Conservation (phyloP, 1,139 yeast genomes). For the Taiozyma sp. region DNA sequence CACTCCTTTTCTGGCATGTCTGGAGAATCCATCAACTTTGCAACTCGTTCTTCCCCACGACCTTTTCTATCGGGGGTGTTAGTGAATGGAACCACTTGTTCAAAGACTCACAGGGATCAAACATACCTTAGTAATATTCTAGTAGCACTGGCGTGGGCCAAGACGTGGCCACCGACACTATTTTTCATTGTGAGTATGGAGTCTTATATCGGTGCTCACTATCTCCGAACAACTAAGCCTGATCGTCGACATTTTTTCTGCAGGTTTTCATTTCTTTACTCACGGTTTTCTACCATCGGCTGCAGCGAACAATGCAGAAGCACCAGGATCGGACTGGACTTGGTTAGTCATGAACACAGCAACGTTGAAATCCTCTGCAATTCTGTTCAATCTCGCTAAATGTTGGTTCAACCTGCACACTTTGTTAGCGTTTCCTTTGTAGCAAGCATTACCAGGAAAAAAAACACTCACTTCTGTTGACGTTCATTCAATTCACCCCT, state of each 20-base stretch:
- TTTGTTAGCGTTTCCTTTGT: not conserved
- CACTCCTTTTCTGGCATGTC: conserved; percentile 60
- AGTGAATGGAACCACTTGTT: not conserved
- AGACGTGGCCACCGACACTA: conserved; percentile 55
- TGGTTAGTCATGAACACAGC: conserved; percentile 60
- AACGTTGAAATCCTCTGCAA: conserved; percentile 55
- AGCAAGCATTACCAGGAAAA: conserved; percentile 7
- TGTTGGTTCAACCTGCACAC: conserved; percentile 42
- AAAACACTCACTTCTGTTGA: conserved; percentile 38
- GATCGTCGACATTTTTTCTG: not conserved
- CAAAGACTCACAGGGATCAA: not conserved
- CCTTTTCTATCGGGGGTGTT: conserved; percentile 41
- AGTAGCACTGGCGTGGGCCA: conserved; percentile 64
- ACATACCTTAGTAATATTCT: conserved; percentile 40
- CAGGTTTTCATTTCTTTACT: conserved; percentile 9
- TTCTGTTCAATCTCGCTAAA: conserved; percentile 44
- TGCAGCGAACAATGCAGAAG: conserved; percentile 57
- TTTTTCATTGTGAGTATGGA: not conserved
- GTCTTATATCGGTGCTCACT: not conserved
- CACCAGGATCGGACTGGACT: conserved; percentile 68
- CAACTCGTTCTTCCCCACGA: conserved; percentile 62
- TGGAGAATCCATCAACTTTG: conserved; percentile 58
- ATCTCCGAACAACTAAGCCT: not conserved
- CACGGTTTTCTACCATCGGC: conserved; percentile 61
- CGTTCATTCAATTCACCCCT: conserved; percentile 59